These are phyloP conservation scores for Lasiosphaeria ovina DNA, from an alignment of 495 filamentous ascomycete species.

Conservation along the genomic window DNA sequence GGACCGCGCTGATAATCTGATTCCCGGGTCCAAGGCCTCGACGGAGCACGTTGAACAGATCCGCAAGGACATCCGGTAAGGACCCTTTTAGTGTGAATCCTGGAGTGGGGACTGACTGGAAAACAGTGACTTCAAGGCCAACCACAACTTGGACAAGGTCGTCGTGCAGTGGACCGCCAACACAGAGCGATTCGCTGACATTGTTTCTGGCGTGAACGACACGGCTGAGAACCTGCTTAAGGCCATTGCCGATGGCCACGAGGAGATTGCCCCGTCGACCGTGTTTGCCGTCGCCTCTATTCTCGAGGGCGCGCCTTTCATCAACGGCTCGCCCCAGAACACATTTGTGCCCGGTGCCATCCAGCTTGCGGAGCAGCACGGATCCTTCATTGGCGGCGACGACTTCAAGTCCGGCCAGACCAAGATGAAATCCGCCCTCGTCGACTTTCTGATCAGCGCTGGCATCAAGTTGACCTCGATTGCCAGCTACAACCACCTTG, in stretches of 20 bases:
- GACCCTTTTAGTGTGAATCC: neutral
- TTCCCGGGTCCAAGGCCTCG: constrained; percentile 79
- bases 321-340: constrained; percentile 99
- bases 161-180: constrained; percentile 99
- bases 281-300: constrained; percentile 94
- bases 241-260: constrained; percentile 80
- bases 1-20: constrained; percentile 89
- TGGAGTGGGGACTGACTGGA: neutral
- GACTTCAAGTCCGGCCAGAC: constrained; percentile 99
- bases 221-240: constrained; percentile 90
- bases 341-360: constrained; percentile 95
- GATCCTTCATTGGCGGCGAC: constrained; percentile 93
- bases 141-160: constrained; percentile 87
- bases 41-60: constrained; percentile 89
- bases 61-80: constrained; percentile 90
- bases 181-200: constrained; percentile 92
- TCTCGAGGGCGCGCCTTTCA: constrained; percentile 87
- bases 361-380: constrained; percentile 81
- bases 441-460: constrained; percentile 97
- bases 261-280: constrained; percentile 89
- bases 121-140: constrained; percentile 82
- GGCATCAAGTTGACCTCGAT: constrained; percentile 99
- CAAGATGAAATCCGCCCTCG: constrained; percentile 99
- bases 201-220: constrained; percentile 88
- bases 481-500: constrained; percentile 98